Conservation (phyloP, 2,329 filamentous ascomycete genomes). For the Fusarium albosuccineum region DNA sequence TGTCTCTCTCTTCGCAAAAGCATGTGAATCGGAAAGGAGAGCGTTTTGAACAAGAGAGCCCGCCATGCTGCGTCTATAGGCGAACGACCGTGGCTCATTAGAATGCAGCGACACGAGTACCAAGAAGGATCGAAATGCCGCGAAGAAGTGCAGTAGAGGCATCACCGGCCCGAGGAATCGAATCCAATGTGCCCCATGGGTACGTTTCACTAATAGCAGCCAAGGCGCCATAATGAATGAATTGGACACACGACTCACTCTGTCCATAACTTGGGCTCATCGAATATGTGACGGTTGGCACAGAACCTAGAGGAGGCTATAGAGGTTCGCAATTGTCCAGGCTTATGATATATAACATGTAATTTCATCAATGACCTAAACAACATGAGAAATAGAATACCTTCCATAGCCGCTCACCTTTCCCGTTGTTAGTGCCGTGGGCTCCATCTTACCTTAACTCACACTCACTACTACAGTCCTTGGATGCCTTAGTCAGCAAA, state of each 20-base stretch:
- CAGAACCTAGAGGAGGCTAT: not conserved
- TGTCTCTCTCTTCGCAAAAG: conserved; percentile 9
- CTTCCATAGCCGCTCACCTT: not conserved
- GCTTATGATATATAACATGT: conserved; percentile 8
- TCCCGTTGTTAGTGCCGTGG: not conserved
- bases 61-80: not conserved
- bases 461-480: no score
- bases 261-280: not conserved
- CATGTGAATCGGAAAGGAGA: conserved; percentile 19
- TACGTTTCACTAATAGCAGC: not conserved
- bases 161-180: not conserved
- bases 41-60: conserved; percentile 15
- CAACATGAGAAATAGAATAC: conserved; percentile 13
- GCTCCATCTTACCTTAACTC: no score
- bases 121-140: not conserved
- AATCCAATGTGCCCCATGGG: not conserved
- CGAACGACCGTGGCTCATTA: not conserved
- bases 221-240: not conserved
- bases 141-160: not conserved
- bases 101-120: not conserved
- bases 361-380: conserved; percentile 4
- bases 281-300: conserved; percentile 1
- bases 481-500: conserved; percentile 41
- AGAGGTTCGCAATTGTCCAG: not conserved
- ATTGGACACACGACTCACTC: not conserved